Evolutionary conservation across 371 early-diverging fungal genomes (phyloP).

Genomic region (Mortierella sp.): DNA sequence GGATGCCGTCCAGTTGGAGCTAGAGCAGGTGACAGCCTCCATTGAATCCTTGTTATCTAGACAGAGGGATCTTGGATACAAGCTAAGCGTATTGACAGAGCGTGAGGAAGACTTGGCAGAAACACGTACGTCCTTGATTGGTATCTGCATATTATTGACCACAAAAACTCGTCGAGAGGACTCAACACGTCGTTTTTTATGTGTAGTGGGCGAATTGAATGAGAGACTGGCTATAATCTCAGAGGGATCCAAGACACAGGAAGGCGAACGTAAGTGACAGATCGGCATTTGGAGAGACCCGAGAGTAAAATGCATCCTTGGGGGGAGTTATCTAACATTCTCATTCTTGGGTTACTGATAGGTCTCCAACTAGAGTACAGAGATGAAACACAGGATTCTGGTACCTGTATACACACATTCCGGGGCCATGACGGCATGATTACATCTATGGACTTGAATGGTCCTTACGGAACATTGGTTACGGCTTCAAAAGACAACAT

Average conservation of each 20-base stretch:
- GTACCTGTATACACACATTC: slow-evolving; percentile 59
- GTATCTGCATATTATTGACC: no score
- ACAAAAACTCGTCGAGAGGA: no score
- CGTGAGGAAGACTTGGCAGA: slow-evolving; percentile 67
- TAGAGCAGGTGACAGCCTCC: slow-evolving; percentile 64
- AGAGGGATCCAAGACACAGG: slow-evolving; percentile 52
- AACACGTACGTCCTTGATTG: slow-evolving; percentile 52
- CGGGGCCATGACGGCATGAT: slow-evolving; percentile 80
- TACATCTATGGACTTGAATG: slow-evolving; percentile 76
- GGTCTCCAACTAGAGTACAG: slow-evolving; percentile 34
- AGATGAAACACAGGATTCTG: slow-evolving; percentile 29
- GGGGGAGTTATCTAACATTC: neutral
- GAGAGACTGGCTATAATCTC: slow-evolving; percentile 57
- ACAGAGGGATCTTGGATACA: slow-evolving; percentile 61
- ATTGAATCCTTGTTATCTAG: slow-evolving; percentile 56
- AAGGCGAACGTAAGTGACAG: slow-evolving; percentile 47
- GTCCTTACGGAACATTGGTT: slow-evolving; percentile 70
- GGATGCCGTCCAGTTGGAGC: slow-evolving; percentile 55
- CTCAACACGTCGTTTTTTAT: no score
- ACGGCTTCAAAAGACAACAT: slow-evolving; percentile 84
- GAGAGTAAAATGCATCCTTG: no score
- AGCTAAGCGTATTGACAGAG: slow-evolving; percentile 65
- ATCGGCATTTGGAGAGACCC: no score
- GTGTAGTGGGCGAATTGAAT: slow-evolving; percentile 60
- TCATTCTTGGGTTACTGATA: neutral